Base-by-base conservation (phyloP, 805 yeast species). In the Candida sanyiensis region DNA sequence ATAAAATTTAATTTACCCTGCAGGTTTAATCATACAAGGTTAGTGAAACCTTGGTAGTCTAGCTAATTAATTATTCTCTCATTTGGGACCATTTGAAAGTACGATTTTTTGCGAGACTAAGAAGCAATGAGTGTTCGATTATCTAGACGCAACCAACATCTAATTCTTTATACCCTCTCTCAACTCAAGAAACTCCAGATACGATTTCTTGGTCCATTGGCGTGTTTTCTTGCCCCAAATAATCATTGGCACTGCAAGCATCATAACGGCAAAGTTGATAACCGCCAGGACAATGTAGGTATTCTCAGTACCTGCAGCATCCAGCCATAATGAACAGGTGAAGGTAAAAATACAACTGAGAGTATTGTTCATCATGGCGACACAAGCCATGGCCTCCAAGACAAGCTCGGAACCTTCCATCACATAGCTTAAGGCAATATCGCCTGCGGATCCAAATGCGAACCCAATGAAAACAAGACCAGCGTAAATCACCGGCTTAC, bases 341-440 rank as follows among this genome's bases (percentile, higher is more conserved):
- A 80, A 80, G 0, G 85, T 79, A 56, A 80, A 80, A 33, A 78
- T 67, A 52, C 83, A 76, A 13, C 81, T 81, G 46, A 79, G 69
- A 43, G 73, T 64, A 57, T 80, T 80, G 57, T 79, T 79, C 50
- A 80, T 78, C 39, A 78, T 69, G 17, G 69, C 62, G 19, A 80
- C 83, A 40, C 84, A 83, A 19, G 77, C 77, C 83, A 80, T 77
- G 48, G 82, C 80, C 58, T 79, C 84, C 47, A 79, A 63, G 39
- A 79, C 76, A 72, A 79, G 72, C 32, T 77, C 84, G 2, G 85
- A 84, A 45, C 79, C 80, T 46, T 77, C 82, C 83, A 79, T 77
- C 44, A 77, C 62, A 42, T 79, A 79, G 1, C 77, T 68, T 76
- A 80, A 72, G 26, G 83, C 78, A 37, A 78, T 74, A 54, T 81